Conservation (phyloP, 2,329 filamentous ascomycete genomes). For the Sporothrix pallida region DNA sequence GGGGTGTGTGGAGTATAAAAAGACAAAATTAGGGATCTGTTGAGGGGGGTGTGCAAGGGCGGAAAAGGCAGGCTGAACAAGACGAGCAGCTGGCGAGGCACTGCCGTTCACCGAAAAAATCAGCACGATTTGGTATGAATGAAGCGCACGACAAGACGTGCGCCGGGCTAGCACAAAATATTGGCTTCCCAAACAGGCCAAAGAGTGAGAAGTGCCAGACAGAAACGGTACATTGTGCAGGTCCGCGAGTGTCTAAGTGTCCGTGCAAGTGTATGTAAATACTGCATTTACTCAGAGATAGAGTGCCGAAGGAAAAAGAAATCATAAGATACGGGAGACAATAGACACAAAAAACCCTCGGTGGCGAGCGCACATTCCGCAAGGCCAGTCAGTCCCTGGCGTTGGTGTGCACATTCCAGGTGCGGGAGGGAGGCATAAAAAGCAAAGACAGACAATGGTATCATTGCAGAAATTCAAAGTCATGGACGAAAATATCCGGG, state of each 20-base stretch:
- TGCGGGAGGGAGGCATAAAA: not conserved
- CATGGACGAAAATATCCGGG: not conserved
- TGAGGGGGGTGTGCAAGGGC: not conserved
- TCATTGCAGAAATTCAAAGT: not conserved
- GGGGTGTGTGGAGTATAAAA: not conserved
- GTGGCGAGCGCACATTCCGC: slow-evolving; percentile 11
- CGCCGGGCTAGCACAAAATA: not conserved
- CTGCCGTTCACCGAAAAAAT: slow-evolving; percentile 26
- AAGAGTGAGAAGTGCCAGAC: not conserved
- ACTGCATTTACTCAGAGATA: not conserved
- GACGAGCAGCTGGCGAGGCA: not conserved
- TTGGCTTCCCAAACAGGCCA: slow-evolving; percentile 19
- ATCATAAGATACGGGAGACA: not conserved
- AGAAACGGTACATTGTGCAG: not conserved
- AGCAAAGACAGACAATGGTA: not conserved
- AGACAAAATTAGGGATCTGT: not conserved
- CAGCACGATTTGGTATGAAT: slow-evolving; percentile 9
- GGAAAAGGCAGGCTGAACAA: slow-evolving; percentile 25
- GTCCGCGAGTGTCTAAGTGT: not conserved
- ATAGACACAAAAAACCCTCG: not conserved
- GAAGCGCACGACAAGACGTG: not conserved
- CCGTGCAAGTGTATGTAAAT: too few species aligned
- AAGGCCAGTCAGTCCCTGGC: not conserved
- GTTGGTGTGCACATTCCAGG: slow-evolving; percentile 6
- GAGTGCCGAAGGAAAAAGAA: not conserved